Percentiles rank a stretch among this genome's conserved stretches.
These are phyloP conservation scores for Cladophialophora exuberans DNA, from an alignment of 2,329 filamentous ascomycete species.

Conservation along the genomic window DNA sequence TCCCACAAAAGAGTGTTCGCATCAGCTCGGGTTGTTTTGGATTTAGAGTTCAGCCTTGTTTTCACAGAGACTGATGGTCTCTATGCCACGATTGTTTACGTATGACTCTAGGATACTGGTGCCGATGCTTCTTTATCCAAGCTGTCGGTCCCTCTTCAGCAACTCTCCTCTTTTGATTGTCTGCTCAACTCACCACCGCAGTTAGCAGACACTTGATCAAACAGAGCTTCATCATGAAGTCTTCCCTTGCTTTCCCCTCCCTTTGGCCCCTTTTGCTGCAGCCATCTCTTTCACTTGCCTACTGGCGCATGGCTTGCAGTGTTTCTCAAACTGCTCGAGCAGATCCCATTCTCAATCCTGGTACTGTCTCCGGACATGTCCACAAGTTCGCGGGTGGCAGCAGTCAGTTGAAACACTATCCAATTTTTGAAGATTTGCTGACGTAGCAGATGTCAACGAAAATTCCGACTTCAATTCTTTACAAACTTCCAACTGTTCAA, in stretches of 20 bases:
- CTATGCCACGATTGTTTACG: too few species aligned
- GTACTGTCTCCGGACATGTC: constrained; percentile 63
- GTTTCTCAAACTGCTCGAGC: constrained; percentile 61
- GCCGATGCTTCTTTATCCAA: too few species aligned
- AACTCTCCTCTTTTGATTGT: too few species aligned
- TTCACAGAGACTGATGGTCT: background rate
- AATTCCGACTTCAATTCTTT: constrained; percentile 62
- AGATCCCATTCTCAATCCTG: constrained; percentile 73
- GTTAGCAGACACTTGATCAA: too few species aligned
- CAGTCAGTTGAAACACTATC: constrained; percentile 58
- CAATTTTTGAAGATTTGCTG: constrained; percentile 6
- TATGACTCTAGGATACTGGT: too few species aligned
- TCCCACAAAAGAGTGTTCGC: too few species aligned
- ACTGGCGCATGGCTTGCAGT: constrained; percentile 88
- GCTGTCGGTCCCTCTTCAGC: too few species aligned
- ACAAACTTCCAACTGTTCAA: constrained; percentile 73
- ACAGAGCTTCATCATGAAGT: constrained; percentile 25
- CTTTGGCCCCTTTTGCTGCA: constrained; percentile 21
- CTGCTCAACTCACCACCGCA: too few species aligned
- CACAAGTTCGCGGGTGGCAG: constrained; percentile 77
- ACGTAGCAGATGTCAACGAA: constrained; percentile 64
- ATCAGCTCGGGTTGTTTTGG: background rate
- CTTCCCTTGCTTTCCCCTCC: constrained; percentile 1
- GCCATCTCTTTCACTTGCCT: constrained; percentile 53
- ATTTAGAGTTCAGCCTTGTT: constrained; percentile 8